phyloP scores from a whole-genome alignment of 2,329 filamentous ascomycete species.

The Trichoderma citrinoviride region DNA sequence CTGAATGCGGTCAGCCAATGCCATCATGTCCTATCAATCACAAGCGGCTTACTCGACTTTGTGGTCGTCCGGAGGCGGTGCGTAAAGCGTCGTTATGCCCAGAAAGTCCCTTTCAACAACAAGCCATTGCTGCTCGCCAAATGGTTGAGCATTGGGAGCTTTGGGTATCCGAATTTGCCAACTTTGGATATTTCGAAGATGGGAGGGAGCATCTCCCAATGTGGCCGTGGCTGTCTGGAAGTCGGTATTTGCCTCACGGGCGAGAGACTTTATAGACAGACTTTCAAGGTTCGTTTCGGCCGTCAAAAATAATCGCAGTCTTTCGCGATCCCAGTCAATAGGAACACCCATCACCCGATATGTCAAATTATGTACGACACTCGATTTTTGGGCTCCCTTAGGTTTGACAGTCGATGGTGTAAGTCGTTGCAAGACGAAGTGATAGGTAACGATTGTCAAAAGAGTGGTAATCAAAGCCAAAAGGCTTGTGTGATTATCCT shows the following conservation, averaged over 20 bases:
- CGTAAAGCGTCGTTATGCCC: not conserved
- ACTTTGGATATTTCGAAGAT: slow-evolving; percentile 9
- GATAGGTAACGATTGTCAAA: not conserved
- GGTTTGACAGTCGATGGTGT: not conserved
- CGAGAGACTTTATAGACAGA: not conserved
- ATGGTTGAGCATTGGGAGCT: too few relatives aligned
- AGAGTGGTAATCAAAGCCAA: too few relatives aligned
- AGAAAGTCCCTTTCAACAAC: not conserved
- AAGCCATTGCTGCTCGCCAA: slow-evolving; percentile 20
- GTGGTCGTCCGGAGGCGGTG: not conserved
- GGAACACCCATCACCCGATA: slow-evolving; percentile 4
- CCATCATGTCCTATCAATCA: accelerated
- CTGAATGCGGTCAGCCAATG: not conserved
- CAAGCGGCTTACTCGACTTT: not conserved
- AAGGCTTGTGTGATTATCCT: too few relatives aligned
- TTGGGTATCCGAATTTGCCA: not conserved
- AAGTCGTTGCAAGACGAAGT: not conserved
- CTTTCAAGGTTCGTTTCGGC: slow-evolving; percentile 19
- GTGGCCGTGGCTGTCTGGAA: not conserved
- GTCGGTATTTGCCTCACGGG: not conserved
- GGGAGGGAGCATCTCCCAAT: not conserved
- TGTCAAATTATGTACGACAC: not conserved
- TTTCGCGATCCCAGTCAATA: not conserved
- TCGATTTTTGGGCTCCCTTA: not conserved
- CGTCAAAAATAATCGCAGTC: not conserved